Conservation (phyloP, 2,329 filamentous ascomycete species). For the Pestalotiopsis sp. region DNA sequence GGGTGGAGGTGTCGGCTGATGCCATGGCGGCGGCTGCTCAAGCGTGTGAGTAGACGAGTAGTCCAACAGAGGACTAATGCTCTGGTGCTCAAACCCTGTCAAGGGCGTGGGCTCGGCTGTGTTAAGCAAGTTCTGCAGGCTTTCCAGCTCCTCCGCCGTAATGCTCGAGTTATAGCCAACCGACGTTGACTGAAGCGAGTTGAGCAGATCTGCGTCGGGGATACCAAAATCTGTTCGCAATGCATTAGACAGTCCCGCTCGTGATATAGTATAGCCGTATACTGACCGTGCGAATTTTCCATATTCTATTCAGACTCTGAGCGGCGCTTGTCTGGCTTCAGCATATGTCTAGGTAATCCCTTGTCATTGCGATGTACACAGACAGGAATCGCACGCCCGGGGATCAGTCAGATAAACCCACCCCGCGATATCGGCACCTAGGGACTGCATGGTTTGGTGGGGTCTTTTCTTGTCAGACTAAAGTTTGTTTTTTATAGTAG, state of each 20-base stretch:
- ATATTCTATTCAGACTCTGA: neutral
- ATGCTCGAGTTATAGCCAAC: neutral
- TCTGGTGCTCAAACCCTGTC: neutral
- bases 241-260: neutral
- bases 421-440: neutral
- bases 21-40: neutral
- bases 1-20: neutral
- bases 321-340: neutral
- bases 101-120: neutral
- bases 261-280: neutral
- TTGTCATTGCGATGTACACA: neutral
- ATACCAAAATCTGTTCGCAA: neutral
- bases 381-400: neutral
- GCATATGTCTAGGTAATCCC: neutral
- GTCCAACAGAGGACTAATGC: neutral
- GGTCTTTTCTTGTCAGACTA: neutral
- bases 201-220: neutral
- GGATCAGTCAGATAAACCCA: neutral
- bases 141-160: neutral
- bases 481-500: neutral
- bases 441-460: neutral
- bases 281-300: neutral
- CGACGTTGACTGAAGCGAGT: neutral
- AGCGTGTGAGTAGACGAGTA: neutral
- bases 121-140: neutral